A percentile compares a stretch with the other conserved stretches of the same genome.
phyloP scores from a whole-genome alignment of 306 rosid species.

The Cucumis hystrix region DNA sequence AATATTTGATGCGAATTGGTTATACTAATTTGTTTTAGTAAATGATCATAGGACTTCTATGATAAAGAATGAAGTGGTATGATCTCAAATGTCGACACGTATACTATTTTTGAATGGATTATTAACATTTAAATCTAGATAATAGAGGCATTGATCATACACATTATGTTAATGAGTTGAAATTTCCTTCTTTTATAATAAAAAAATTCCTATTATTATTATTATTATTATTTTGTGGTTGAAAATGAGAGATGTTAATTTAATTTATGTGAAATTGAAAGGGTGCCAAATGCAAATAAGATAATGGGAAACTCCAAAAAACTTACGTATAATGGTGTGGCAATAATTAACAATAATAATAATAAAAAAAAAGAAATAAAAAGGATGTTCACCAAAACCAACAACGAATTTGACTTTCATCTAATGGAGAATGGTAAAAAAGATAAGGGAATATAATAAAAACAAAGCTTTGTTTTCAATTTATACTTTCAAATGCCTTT shows the following conservation, averaged over 20 bases:
- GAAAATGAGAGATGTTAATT: not conserved
- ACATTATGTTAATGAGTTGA: not conserved
- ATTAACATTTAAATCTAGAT: not conserved
- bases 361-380: not conserved
- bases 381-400: conserved; percentile 40
- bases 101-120: too few relatives aligned
- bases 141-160: not conserved
- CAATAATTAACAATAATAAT: not conserved
- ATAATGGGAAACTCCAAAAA: not conserved
- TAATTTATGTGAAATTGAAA: not conserved
- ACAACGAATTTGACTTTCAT: conserved; percentile 36
- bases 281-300: not conserved
- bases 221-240: not conserved
- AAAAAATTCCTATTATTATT: not conserved
- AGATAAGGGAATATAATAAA: not conserved
- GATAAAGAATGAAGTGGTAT: too few relatives aligned
- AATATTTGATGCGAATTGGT: too few relatives aligned
- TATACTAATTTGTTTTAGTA: too few relatives aligned
- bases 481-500: not conserved
- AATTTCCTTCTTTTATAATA: not conserved
- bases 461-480: not conserved
- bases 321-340: not conserved
- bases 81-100: too few relatives aligned
- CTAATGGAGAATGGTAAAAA: conserved; percentile 34
- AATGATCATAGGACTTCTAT: too few relatives aligned